phyloP scores from a whole-genome alignment of 345 rosid genomes.

The Corchorus olitorius region DNA sequence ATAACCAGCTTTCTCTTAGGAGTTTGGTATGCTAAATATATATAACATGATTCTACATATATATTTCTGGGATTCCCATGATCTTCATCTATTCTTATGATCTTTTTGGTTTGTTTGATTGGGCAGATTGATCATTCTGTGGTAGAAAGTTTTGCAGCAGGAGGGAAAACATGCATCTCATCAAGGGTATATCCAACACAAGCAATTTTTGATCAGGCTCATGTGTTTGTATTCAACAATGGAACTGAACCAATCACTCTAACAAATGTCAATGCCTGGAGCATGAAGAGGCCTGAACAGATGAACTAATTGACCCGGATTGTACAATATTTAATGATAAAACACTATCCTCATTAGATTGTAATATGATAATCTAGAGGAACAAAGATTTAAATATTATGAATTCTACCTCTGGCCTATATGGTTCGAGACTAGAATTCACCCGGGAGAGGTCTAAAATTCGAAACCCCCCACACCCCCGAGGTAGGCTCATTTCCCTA shows the following conservation, averaged over 20 bases:
- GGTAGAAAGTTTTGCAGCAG: constrained; percentile 59
- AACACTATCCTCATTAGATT: too few species aligned
- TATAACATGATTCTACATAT: background rate
- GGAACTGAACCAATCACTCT: constrained; percentile 30
- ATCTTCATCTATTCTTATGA: background rate
- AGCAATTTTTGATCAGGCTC: constrained; percentile 36
- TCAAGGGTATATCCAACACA: constrained; percentile 57
- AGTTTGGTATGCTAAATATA: constrained; percentile 53
- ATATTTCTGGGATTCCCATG: background rate
- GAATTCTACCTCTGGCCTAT: too few species aligned
- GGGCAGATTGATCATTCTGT: constrained; percentile 60
- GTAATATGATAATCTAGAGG: too few species aligned
- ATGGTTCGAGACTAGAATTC: too few species aligned
- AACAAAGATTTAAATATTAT: too few species aligned
- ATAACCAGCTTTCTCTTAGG: constrained; percentile 58
- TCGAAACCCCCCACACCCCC: too few species aligned
- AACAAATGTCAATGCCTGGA: constrained; percentile 64
- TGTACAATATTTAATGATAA: too few species aligned
- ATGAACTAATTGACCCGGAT: constrained; percentile 19
- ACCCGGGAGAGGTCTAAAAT: too few species aligned
- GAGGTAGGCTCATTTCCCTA: too few species aligned
- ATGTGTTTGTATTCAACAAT: constrained; percentile 52
- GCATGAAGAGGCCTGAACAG: constrained; percentile 48
- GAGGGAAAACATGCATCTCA: constrained; percentile 49
- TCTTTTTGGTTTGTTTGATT: background rate